These are phyloP conservation scores for Chenopodium formosanum DNA, from an alignment of 148 eudicot species.

Conservation along the genomic window DNA sequence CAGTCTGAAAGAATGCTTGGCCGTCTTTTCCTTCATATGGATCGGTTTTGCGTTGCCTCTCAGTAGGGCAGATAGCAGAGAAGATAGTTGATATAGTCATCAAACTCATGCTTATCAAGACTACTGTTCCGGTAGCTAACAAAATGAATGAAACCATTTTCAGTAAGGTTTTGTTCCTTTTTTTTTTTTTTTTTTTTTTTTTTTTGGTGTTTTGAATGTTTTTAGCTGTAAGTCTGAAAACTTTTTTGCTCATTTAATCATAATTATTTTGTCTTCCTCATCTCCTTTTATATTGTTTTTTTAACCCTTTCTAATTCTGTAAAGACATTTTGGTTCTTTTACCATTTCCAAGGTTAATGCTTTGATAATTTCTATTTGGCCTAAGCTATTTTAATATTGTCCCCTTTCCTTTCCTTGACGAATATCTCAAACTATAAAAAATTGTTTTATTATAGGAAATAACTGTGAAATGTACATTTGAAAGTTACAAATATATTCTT, in stretches of 20 bases:
- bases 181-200: too few relatives aligned
- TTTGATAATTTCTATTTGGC: constrained; percentile 21
- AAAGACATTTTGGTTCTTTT: constrained; percentile 10
- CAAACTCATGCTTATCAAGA: constrained; percentile 30
- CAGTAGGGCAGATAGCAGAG: constrained; percentile 26
- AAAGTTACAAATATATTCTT: not conserved
- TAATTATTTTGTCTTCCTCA: not conserved
- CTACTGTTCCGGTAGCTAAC: constrained; percentile 24
- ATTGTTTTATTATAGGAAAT: not conserved
- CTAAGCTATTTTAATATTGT: not conserved
- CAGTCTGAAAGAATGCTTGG: constrained; percentile 26
- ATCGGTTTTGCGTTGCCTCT: constrained; percentile 10
- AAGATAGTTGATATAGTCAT: constrained; percentile 25
- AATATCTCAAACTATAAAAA: not conserved
- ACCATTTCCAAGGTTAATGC: constrained; percentile 8
- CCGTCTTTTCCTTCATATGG: constrained; percentile 35
- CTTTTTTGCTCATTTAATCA: not conserved
- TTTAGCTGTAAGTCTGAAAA: not conserved
- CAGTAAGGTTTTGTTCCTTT: not conserved
- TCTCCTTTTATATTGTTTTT: not conserved
- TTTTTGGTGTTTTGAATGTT: not conserved
- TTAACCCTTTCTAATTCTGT: not conserved
- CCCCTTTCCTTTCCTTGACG: not conserved
- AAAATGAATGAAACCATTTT: constrained; percentile 24
- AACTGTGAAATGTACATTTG: not conserved